Base-by-base conservation (phyloP, 2,329 filamentous ascomycete species). In the Sclerotinia trifoliorum region DNA sequence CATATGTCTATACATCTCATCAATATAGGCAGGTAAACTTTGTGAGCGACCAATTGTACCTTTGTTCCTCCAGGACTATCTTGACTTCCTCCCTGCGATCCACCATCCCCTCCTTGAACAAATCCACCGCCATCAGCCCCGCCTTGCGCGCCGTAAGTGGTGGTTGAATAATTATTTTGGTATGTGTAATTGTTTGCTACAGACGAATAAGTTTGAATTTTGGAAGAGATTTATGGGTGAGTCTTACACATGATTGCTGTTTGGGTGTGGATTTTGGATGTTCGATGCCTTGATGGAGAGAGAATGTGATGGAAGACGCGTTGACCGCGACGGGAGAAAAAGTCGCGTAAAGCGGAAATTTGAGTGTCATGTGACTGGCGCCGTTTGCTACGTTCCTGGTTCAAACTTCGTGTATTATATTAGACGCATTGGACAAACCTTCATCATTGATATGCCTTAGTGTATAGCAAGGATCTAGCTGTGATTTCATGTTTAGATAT, bases 111-210 rank as follows among this genome's bases (percentile, higher is more conserved):
- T 66, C 64, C 64, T 67, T 55, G 49, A 71, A 88, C 80, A 79
- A 88, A 90, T 66, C 87, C 87, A 72, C 87, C 87, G 57, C 83
- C 85, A 73, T 86, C 85, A 68, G 86, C 85, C 76, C 82, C 86
- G 72, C 84, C 85, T 74, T 84, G 81, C 69, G 80, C 83, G 73
- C 85, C 84, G 63, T 77, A 78, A 15, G 73, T 76, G n/a, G 73
- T 73, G 13, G 64, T 67, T 39, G 65, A 60, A 46, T 68, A 55
- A 58, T 76, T 75, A 55, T 74, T 74, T 57, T 70, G 68, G 39
- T 77, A 76, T 66, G 75, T 75, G 68, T 76, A 78, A 48, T 74
- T 74, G 46, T 51, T 62, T 21, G 60, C 60, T 62, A 21, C 3
- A 24, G 2, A 2, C 7, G 5, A 15, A 7, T 62, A 7, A 62